Evolutionary conservation across 306 rosid species (phyloP), one percentile per base, ranked within the genome.

Genomic region (Quercus ilex): DNA sequence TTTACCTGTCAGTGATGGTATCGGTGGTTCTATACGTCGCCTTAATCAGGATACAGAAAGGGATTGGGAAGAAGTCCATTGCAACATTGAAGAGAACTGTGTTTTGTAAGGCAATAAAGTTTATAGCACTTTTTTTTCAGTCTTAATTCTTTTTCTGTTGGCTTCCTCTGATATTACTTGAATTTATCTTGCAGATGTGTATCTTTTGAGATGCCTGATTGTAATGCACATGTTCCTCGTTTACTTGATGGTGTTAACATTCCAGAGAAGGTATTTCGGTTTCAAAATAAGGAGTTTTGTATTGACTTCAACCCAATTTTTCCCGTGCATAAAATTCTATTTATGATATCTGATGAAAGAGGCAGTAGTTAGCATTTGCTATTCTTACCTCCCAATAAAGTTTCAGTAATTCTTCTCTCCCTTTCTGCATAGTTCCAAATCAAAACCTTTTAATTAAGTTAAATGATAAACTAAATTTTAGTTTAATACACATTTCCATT

Each of bases 221-320:
- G 57, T 0, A 55, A 38, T 21, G 23, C 26, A 7, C 78, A 49
- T 20, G 3, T 56, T 74, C 87, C 89, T 49, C 73, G 75, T 57
- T 70, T 83, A 55, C 87, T 86, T 21, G 25, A 64, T 0, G 89
- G 82, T 9, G 81, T 86, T 0, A 31, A 35, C 0, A 35, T 71
- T 63, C 90, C 96, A 0, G 5, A 23, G 0, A 81, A 83, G 91
- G 93, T 89, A 87, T 52, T 5, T 30, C 3, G 25, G 3, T 38
- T 58, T 28, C 51, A 33, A 14, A 9, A 13, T 21, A 6, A 4
- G 4, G 17, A 20, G 0, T n/a, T 63, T 51, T 13, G 21, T 3
- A 20, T 35, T 9, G 33, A 5, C 14, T 28, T 30, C 70, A 64
- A 21, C 33, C 43, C 3, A 15, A 38, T 43, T 25, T 4, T 18